These are phyloP conservation scores for Hibiscus syriacus DNA, from an alignment of 345 rosid genomes.

Conservation along the genomic window DNA sequence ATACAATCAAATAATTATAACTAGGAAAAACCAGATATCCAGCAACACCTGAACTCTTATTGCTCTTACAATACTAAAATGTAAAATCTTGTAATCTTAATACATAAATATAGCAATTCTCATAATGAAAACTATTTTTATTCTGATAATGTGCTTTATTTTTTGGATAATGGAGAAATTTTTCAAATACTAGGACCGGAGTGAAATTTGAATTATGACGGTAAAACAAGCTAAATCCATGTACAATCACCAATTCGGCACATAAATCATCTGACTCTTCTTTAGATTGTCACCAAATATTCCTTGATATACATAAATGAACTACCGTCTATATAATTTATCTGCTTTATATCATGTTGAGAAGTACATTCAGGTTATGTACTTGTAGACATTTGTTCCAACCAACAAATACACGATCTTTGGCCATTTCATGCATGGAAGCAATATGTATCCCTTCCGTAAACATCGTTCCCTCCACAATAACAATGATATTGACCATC, in stretches of 20 bases:
- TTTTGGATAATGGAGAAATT: too few relatives aligned
- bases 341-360: constrained; percentile 5
- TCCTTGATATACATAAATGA: background rate
- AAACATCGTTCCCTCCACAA: constrained; percentile 7
- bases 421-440: constrained; percentile 4
- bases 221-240: background rate
- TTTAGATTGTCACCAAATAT: background rate
- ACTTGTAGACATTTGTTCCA: background rate
- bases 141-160: background rate
- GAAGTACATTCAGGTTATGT: background rate
- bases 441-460: constrained; percentile 2
- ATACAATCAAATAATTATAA: background rate
- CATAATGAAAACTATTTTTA: background rate
- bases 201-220: background rate
- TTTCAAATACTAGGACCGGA: background rate
- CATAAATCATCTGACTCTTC: background rate
- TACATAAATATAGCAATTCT: background rate
- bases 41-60: background rate
- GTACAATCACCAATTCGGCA: constrained; percentile 11
- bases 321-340: background rate
- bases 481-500: constrained; percentile 4
- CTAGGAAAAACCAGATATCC: background rate
- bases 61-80: background rate
- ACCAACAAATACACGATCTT: background rate
- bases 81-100: background rate